Conservation (phyloP, 345 rosid genomes). For the Microthlaspi erraticum region DNA sequence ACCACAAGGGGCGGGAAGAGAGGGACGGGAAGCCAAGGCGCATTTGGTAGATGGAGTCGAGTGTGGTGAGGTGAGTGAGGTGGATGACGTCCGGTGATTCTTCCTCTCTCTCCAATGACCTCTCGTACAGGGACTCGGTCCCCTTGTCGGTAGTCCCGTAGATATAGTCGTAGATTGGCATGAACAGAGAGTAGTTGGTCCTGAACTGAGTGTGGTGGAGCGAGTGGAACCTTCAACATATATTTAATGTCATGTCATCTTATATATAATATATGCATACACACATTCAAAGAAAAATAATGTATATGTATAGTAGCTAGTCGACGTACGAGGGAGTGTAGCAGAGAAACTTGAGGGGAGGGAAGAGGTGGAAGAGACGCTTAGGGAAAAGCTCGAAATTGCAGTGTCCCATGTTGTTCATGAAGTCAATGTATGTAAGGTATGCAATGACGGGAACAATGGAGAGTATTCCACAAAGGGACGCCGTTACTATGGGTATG, state of each 20-base stretch:
- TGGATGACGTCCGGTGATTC: constrained; percentile 66
- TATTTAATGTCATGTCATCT: constrained; percentile 2
- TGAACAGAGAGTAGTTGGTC: constrained; percentile 66
- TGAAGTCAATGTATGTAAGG: constrained; percentile 43
- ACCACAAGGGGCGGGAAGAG: constrained; percentile 56
- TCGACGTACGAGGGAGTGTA: constrained; percentile 47
- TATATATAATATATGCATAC: neutral
- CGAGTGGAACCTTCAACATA: constrained; percentile 55
- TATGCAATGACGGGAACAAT: constrained; percentile 23
- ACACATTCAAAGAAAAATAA: neutral
- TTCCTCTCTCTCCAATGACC: constrained; percentile 46
- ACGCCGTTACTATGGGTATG: constrained; percentile 48
- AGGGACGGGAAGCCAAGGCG: constrained; percentile 61
- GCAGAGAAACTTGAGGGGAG: constrained; percentile 44
- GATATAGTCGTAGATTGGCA: constrained; percentile 66
- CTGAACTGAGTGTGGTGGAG: constrained; percentile 69
- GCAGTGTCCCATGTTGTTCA: constrained; percentile 51
- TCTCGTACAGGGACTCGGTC: constrained; percentile 45
- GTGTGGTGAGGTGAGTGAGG: constrained; percentile 63
- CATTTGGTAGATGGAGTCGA: constrained; percentile 60
- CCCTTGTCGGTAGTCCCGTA: constrained; percentile 55
- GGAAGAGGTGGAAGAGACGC: constrained; percentile 41
- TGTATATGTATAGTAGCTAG: neutral
- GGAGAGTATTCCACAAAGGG: constrained; percentile 28
- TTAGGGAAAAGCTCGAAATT: constrained; percentile 48